Conservation (phyloP, 352 stramenopile species). For the Globisporangium apiculatum region DNA sequence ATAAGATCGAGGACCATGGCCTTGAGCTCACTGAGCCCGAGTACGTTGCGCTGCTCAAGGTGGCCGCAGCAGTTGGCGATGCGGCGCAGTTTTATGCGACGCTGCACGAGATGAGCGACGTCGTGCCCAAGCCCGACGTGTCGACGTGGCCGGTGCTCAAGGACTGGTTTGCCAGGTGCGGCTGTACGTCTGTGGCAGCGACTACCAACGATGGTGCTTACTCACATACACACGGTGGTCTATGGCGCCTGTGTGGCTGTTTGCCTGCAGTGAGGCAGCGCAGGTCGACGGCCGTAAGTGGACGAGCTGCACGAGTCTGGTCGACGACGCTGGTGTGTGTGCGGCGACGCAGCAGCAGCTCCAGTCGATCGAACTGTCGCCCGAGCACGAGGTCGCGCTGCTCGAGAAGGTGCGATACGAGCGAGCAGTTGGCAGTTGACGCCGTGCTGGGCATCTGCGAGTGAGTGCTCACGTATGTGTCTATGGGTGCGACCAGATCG, state of each 20-base stretch:
- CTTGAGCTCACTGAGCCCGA: slow-evolving; percentile 62
- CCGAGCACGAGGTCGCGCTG: slow-evolving; percentile 33
- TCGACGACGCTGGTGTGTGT: slow-evolving; percentile 48
- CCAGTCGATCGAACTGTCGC: slow-evolving; percentile 56
- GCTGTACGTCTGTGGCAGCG: neutral
- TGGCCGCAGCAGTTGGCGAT: slow-evolving; percentile 29
- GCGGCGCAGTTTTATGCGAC: slow-evolving; percentile 44
- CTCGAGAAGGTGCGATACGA: slow-evolving; percentile 46
- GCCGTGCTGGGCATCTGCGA: too few relatives aligned
- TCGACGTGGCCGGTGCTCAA: slow-evolving; percentile 57
- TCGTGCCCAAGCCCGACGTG: slow-evolving; percentile 38
- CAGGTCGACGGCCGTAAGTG: slow-evolving; percentile 50
- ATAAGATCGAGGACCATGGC: slow-evolving; percentile 30
- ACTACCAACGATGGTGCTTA: neutral
- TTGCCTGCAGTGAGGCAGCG: slow-evolving; percentile 38
- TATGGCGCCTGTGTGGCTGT: neutral
- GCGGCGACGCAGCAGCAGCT: slow-evolving; percentile 54
- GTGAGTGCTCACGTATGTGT: neutral
- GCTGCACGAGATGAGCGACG: slow-evolving; percentile 52
- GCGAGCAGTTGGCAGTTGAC: too few relatives aligned
- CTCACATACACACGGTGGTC: neutral
- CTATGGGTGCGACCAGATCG: slow-evolving; percentile 31
- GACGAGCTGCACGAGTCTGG: slow-evolving; percentile 42
- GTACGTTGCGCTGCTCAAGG: slow-evolving; percentile 50
- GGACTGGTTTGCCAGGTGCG: slow-evolving; percentile 63